A percentile compares a stretch with the other conserved stretches of the same genome.
Evolutionary conservation across 2,329 filamentous ascomycete genomes (phyloP).

Genomic region (Colletotrichum tamarilloi): DNA sequence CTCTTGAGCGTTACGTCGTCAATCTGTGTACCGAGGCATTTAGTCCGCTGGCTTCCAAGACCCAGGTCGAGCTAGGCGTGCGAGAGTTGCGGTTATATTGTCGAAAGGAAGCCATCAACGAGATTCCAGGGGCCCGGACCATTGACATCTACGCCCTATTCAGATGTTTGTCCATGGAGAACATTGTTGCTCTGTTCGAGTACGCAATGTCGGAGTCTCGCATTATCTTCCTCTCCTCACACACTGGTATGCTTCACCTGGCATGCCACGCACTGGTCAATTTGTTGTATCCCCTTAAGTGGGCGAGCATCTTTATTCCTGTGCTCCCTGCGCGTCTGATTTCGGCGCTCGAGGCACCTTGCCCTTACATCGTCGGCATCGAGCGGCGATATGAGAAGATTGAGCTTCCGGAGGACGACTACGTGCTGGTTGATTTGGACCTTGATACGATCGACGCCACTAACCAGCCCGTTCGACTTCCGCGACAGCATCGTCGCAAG

Average conservation of each 20-base stretch:
- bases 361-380: constrained; percentile 96
- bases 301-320: constrained; percentile 95
- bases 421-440: constrained; percentile 93
- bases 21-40: constrained; percentile 96
- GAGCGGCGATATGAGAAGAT: constrained; percentile 90
- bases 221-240: constrained; percentile 95
- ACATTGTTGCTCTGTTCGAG: constrained; percentile 92
- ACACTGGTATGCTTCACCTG: constrained; percentile 95
- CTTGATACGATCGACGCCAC: constrained; percentile 91
- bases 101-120: constrained; percentile 91
- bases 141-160: constrained; percentile 95
- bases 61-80: constrained; percentile 91
- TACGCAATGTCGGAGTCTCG: constrained; percentile 92
- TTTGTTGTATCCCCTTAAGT: constrained; percentile 89
- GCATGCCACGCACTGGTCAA: constrained; percentile 88
- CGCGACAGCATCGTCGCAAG: constrained; percentile 90
- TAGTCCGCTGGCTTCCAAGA: constrained; percentile 91
- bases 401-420: constrained; percentile 92
- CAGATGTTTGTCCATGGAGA: constrained; percentile 87
- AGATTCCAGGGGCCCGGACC: constrained; percentile 90
- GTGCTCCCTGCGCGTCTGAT: constrained; percentile 88
- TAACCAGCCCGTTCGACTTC: constrained; percentile 79
- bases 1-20: constrained; percentile 94
- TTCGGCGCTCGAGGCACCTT: constrained; percentile 92
- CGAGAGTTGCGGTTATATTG: constrained; percentile 92